Conservation (phyloP, 306 rosid species). For the Prunus fruticosa region DNA sequence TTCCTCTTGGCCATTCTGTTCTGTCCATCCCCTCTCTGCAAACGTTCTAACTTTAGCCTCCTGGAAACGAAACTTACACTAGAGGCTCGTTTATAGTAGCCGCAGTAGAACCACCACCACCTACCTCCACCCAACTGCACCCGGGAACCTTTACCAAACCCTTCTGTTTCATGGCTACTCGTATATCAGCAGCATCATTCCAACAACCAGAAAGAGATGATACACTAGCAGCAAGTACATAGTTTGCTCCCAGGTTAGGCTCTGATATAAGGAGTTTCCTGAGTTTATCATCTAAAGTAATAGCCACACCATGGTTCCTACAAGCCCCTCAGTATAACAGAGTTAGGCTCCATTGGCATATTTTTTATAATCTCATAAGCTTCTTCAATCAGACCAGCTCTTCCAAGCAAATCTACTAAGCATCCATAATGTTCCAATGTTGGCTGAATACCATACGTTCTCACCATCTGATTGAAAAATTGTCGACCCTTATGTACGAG, state of each 20-base stretch:
- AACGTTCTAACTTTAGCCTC: background rate
- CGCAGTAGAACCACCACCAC: constrained; percentile 19
- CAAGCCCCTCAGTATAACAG: constrained; percentile 57
- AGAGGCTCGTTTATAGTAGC: background rate
- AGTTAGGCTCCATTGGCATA: constrained; percentile 55
- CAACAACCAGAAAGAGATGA: constrained; percentile 43
- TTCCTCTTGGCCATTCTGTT: background rate
- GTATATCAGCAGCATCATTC: constrained; percentile 50
- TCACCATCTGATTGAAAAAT: constrained; percentile 55
- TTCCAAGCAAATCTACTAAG: constrained; percentile 63
- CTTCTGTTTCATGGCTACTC: constrained; percentile 52
- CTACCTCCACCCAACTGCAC: constrained; percentile 61
- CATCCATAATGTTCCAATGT: constrained; percentile 64
- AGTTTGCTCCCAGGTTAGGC: constrained; percentile 53
- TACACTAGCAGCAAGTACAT: constrained; percentile 51
- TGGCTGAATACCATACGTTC: constrained; percentile 45
- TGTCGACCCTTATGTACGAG: constrained; percentile 45
- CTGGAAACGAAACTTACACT: background rate
- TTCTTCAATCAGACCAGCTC: constrained; percentile 58
- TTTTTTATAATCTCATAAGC: constrained; percentile 46
- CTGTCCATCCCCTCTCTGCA: background rate
- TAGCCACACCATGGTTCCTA: constrained; percentile 34
- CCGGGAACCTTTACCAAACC: constrained; percentile 58
- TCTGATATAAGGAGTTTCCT: constrained; percentile 42
- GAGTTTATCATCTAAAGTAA: constrained; percentile 39